These are phyloP conservation scores for Bipolaris gigantea DNA, from an alignment of 2,329 filamentous ascomycete genomes.

Conservation along the genomic window DNA sequence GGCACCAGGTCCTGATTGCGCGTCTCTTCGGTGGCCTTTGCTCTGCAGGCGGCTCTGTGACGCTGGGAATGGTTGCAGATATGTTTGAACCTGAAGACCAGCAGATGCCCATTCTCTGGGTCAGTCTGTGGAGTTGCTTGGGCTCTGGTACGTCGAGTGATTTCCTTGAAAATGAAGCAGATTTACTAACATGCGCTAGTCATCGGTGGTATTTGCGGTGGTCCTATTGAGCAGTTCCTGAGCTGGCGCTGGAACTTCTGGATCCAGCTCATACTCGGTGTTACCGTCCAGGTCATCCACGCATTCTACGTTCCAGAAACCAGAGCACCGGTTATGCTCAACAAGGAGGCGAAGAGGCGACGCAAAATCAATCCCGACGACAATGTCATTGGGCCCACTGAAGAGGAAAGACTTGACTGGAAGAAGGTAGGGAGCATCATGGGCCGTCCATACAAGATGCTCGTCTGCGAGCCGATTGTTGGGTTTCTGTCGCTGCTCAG, in stretches of 20 bases:
- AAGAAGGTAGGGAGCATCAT: conserved; percentile 53
- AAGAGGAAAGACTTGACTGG: conserved; percentile 45
- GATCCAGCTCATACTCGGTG: conserved; percentile 81
- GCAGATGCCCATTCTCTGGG: conserved; percentile 66
- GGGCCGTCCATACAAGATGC: conserved; percentile 71
- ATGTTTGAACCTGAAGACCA: conserved; percentile 62
- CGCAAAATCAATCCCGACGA: conserved; percentile 55
- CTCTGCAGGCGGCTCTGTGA: conserved; percentile 66
- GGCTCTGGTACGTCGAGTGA: conserved; percentile 55
- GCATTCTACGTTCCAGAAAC: conserved; percentile 74
- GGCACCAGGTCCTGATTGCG: conserved; percentile 66
- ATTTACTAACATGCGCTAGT: conserved; percentile 60
- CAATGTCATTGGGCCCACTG: conserved; percentile 69
- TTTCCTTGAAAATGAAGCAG: neutral
- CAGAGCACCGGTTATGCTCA: conserved; percentile 72
- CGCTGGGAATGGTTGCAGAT: conserved; percentile 65
- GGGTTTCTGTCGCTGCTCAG: conserved; percentile 69
- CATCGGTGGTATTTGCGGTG: conserved; percentile 77
- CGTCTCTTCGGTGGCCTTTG: conserved; percentile 43
- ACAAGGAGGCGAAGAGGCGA: conserved; percentile 73
- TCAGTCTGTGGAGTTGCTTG: conserved; percentile 65
- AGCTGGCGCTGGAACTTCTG: conserved; percentile 78
- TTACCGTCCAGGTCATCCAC: conserved; percentile 67
- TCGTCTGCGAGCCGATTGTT: conserved; percentile 73
- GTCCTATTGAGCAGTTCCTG: conserved; percentile 68